Base-by-base conservation (phyloP, 164 flowering plant genomes). In the Kalanchoe fedtschenkoi region DNA sequence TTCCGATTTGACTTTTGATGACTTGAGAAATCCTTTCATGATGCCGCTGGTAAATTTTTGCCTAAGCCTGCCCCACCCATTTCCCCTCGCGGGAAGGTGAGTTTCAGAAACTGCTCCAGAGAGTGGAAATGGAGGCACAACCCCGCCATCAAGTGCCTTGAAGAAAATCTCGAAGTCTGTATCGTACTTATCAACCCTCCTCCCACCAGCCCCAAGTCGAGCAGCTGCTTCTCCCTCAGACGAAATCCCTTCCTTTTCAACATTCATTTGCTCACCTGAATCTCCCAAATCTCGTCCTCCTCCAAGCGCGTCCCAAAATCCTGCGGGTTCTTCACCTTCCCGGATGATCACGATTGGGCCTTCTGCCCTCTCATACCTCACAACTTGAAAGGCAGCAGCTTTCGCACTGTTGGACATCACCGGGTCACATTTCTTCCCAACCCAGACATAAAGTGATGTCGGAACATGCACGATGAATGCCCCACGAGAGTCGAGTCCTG, bases 381-480 rank as follows among this genome's bases (percentile, higher is more conserved):
- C 68, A 30, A 87, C 88, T 74, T 89, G 96, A 65, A 34, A 69
- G 14, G 93, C 96, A 58, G 89, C 86, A 38, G 63, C 71, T 57
- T 66, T 74, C 5, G 93, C 96, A 61, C 68, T 72, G 44, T 78
- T 72, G 14, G 76, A 76, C 96, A 89, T 85, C 39, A 77, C 72
- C 0, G 60, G 29, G 28, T 66, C 64, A 62, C 93, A 89, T 9
- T 62, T 39, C 74, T 72, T 78, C 62, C 96, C 96, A 47, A 71
- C 60, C 96, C 96, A 89, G 15, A 89, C 78, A 78, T 76, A 89
- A 15, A 89, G 77, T 1, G 81, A 76, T 8, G 84, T 73, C 34
- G 93, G 91, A 54, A 87, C 77, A 55, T 83, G 91, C 30, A 89
- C 74, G 37, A 89, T 68, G 66, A 89, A 89, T 8, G 96, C 89